Base-by-base conservation (phyloP, 176 grass and related monocot genomes). In the Avena sativa region DNA sequence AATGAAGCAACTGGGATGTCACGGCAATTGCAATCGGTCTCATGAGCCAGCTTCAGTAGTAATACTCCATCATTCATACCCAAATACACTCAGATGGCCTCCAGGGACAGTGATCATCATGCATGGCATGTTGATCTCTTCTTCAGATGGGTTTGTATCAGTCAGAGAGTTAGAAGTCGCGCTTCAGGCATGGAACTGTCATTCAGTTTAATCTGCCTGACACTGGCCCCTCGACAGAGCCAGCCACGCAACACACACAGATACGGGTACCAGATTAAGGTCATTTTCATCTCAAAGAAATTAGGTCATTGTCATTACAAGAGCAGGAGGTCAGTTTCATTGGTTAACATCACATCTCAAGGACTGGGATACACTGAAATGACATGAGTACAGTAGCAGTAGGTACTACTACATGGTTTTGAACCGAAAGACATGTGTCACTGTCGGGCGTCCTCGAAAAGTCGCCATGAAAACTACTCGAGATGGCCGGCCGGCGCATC, bases 391-490 rank as follows among this genome's bases (percentile, higher is more conserved):
- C 5, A 28, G 61, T 64, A 64, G 61, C 30, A 30, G 63, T 40
- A 40, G 38, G 38, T 40, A 40, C 38, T 0, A 1, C 25, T 65
- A 7, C 15, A 40, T 19, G 16, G 55, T 2, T 57, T 19, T 7
- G 16, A 70, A 70, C 66, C 66, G 32, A 70, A 70, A 40, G 16
- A 40, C 61, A 64, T 64, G 63, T 69, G 63, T 69, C 65, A 30
- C 28, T 16, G 30, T 69, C 7, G 66, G 38, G 32, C 66, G 66
- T 40, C 66, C 66, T 69, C 66, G 34, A 70, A 70, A 70, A 20
- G 32, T 19, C 66, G 34, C 66, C 32, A 70, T 70, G 66, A 70
- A 70, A 70, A 40, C 66, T 69, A 40, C 66, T 70, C 66, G 15
- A 70, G 32, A 9, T 19, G 66, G 16, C 15, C 16, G 5, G 66